Percentiles rank a stretch among this genome's conserved stretches.
Evolutionary conservation across 768 basidiomycete species (phyloP).

Genomic region (Xanthoconium purpureum): DNA sequence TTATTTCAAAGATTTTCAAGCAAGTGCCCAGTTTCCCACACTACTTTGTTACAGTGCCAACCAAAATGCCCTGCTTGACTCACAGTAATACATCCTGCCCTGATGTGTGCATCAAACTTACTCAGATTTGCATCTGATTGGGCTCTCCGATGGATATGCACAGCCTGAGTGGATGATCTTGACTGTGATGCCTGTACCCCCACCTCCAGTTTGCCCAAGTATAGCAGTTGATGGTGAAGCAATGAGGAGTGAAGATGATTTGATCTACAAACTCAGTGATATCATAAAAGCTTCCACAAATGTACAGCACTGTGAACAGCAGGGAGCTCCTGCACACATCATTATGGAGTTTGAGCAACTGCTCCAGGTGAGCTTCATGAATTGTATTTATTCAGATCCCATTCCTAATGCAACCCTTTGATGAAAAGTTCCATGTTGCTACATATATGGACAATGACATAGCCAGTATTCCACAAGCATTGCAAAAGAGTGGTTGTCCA

Average conservation of each 20-base stretch:
- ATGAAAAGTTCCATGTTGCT: conserved; percentile 86
- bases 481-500: conserved; percentile 96
- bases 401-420: not conserved
- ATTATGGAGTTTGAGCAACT: conserved; percentile 95
- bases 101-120: conserved; percentile 28
- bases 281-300: conserved; percentile 95
- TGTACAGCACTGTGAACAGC: conserved; percentile 89
- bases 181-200: conserved; percentile 95
- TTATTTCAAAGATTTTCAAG: not conserved
- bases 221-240: conserved; percentile 96
- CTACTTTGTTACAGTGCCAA: not conserved
- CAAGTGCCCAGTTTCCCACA: not conserved
- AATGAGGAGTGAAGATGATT: conserved; percentile 95
- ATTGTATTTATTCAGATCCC: not conserved
- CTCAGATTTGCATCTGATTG: conserved; percentile 82
- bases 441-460: conserved; percentile 99
- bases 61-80: not conserved
- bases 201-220: conserved; percentile 96
- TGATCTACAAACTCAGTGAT: conserved; percentile 97
- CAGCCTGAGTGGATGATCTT: conserved; percentile 99
- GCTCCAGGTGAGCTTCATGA: conserved; percentile 65
- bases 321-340: conserved; percentile 94
- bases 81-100: not conserved
- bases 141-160: conserved; percentile 93
- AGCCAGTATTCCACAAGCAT: conserved; percentile 93